Percentiles rank a stretch among this genome's conserved stretches.
These are phyloP conservation scores for Amaranthus palmeri DNA, from an alignment of 148 eudicot genomes.

Conservation along the genomic window DNA sequence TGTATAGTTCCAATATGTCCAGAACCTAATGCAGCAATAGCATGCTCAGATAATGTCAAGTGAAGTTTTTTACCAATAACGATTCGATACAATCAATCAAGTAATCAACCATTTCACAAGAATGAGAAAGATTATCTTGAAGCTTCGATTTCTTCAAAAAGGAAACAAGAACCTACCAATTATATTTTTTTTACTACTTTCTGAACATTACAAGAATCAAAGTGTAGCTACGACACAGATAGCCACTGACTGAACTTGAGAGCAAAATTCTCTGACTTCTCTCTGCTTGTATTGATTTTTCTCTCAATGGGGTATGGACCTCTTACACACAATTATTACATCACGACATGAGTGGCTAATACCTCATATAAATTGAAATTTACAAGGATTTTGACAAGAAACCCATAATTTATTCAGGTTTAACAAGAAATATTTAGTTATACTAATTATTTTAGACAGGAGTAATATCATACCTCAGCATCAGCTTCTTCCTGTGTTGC, in stretches of 20 bases:
- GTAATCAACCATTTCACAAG: neutral
- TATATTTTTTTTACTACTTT: neutral
- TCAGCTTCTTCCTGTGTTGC: constrained; percentile 94
- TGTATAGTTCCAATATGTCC: constrained; percentile 68
- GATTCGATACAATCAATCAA: neutral
- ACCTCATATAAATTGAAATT: too few relatives aligned
- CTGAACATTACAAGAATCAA: neutral
- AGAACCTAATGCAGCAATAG: constrained; percentile 45
- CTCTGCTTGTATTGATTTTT: neutral
- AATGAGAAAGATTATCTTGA: neutral
- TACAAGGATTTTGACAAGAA: too few relatives aligned
- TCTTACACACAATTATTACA: neutral
- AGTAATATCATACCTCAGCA: constrained; percentile 52
- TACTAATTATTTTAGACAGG: neutral
- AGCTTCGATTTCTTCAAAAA: neutral
- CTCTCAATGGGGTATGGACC: too few relatives aligned
- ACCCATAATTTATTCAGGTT: too few relatives aligned
- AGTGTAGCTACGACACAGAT: neutral
- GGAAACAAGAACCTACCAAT: neutral
- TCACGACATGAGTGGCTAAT: neutral
- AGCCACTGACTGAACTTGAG: too few relatives aligned
- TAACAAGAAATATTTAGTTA: neutral
- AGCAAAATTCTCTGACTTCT: neutral
- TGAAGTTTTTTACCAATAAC: neutral
- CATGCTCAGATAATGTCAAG: neutral